phyloP scores from a whole-genome alignment of 2,329 filamentous ascomycete species.

The Juglanconis oblonga region DNA sequence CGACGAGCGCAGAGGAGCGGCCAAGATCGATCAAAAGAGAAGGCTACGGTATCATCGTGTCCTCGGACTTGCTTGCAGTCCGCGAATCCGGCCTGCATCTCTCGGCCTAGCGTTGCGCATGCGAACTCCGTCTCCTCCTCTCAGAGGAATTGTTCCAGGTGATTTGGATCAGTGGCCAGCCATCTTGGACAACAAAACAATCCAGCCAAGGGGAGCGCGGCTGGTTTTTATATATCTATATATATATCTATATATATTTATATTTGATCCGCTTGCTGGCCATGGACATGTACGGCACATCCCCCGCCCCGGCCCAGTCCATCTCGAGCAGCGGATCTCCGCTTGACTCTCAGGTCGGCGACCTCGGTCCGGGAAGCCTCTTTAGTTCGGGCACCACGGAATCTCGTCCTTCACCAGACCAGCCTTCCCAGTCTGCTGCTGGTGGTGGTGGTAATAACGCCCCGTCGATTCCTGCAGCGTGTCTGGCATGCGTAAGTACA shows the following conservation, averaged over 20 bases:
- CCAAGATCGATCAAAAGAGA: too few species aligned
- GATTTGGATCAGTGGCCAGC: too few species aligned
- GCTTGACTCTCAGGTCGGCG: conserved; percentile 15
- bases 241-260: too few species aligned
- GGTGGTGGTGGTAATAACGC: neutral
- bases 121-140: too few species aligned
- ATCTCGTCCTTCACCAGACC: conserved; percentile 7
- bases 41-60: too few species aligned
- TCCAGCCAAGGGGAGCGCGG: too few species aligned
- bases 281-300: conserved; percentile 14
- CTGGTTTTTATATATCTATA: too few species aligned
- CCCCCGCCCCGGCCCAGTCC: conserved; percentile 3
- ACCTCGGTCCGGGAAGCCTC: conserved; percentile 2
- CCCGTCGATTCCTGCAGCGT: conserved; percentile 47
- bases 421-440: conserved; percentile 4
- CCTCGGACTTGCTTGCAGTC: too few species aligned
- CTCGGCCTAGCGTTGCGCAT: too few species aligned
- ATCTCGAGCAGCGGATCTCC: conserved; percentile 15
- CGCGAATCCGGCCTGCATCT: too few species aligned
- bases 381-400: conserved; percentile 25
- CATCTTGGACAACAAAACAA: too few species aligned
- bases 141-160: too few species aligned
- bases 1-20: neutral
- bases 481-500: conserved; percentile 51
- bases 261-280: neutral